Evolutionary conservation across 257 asterid genomes (phyloP), one percentile per base, ranked within the genome.

Genomic region (Petunia axillaris): DNA sequence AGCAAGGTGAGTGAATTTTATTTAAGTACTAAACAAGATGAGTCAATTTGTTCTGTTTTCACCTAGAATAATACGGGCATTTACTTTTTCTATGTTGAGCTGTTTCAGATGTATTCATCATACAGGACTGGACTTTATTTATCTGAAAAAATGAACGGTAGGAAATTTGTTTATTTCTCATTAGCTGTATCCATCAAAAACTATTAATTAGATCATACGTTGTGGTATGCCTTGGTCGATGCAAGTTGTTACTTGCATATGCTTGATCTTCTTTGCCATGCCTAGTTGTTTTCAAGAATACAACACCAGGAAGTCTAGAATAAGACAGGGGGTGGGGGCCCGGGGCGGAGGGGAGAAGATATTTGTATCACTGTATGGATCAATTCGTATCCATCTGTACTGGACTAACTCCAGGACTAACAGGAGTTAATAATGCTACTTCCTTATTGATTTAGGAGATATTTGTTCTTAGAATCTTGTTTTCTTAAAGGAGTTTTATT

Each of bases 1-100:
- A 89, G 87, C 89, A 89, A 91, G 93, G 95, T 88, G 7, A 78
- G 90, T 71, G 52, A 38, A 39, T 77, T 14, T 25, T 50, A 9
- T 38, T 80, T 9, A 63, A 76, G 8, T 77, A n/a, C 59, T 35
- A 16, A 36, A 57, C 39, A 77, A 43, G 6, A 15, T 58, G 10
- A 58, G 37, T 36, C 41, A 58, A 16, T 64, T 77, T 7, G 4
- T 77, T 77, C 43, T 35, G 3, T 60, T 48, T 71, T 71, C 60
- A 48, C 77, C 41, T 62, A 57, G 67, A 9, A 62, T 35, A 9
- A 40, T 35, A 16, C 16, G 57, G 57, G 57, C 57, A 8, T 52
- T 48, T 1, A 52, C 57, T 52, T 44, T 68, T 68, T 39, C 16
- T 68, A 52, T 2, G 2, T 43, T 4, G 10, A 73, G 46, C 25